Base-by-base conservation (phyloP, 2,329 filamentous ascomycete species). In the Phialophora macrospora region DNA sequence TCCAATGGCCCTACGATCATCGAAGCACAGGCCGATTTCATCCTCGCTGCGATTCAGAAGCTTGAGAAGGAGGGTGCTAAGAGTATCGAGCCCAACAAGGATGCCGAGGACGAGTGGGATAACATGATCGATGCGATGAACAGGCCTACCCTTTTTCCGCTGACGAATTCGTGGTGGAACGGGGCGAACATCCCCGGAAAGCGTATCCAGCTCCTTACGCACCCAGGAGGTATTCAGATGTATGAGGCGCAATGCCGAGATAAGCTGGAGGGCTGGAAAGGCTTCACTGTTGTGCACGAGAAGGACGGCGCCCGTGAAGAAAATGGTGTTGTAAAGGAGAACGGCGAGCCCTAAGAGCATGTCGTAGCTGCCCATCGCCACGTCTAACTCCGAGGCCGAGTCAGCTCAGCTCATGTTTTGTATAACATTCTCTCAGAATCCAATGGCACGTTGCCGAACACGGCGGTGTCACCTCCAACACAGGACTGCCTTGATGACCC, bases 151-250 rank as follows among this genome's bases (percentile, higher is more conserved):
- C 74, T 88, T 3, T 80, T 87, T 64, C 83, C 83, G 0, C 81
- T 77, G 0, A 80, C 80, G 0, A 76, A 74, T n/a, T 83, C 79
- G 3, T 86, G 82, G 20, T 87, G 85, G 69, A 85, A 86, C 81
- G 85, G 85, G 1, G 81, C 80, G 0, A 85, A 77, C 38, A 77
- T 86, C 0, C 84, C 85, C 0, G 83, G 81, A 0, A 87, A 87
- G 76, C 64, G 56, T 32, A 41, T 64, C 1, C 64, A 69, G 52
- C 55, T 65, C 28, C 30, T 70, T 49, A 68, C 63, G 8, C 68
- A 68, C 32, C 26, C 55, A 7, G 54, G 63, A 17, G 68, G 68
- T 11, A 66, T 70, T n/a, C 48, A 66, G 22, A 63, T 59, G 55
- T 69, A 69, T 28, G 69, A 67, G 49, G 49, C 14, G 0, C 55